phyloP scores from a whole-genome alignment of 306 rosid genomes.

The Arachis stenosperma region DNA sequence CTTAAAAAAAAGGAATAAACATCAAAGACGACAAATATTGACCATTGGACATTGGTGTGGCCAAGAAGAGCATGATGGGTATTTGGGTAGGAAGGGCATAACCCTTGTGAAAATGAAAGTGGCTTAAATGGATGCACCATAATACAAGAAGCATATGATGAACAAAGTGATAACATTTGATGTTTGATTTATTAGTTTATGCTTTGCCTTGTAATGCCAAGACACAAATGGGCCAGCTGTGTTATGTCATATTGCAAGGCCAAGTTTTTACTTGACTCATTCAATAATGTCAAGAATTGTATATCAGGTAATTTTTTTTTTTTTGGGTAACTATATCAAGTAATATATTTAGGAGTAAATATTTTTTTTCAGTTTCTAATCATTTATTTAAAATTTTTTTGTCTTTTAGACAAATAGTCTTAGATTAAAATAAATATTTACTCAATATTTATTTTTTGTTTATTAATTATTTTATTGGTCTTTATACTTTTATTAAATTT shows the following conservation, averaged over 20 bases:
- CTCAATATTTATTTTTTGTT: no score
- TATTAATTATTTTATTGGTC: no score
- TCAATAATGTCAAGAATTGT: slow-evolving; percentile 13
- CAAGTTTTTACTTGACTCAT: neutral
- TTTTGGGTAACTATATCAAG: no score
- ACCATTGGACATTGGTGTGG: neutral
- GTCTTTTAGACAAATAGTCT: no score
- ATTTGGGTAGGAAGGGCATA: neutral
- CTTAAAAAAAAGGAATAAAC: slow-evolving; percentile 18
- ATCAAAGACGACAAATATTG: slow-evolving; percentile 22
- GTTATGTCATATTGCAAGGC: slow-evolving; percentile 4
- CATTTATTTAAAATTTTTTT: no score
- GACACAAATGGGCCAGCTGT: slow-evolving; percentile 59
- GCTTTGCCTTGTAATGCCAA: slow-evolving; percentile 43
- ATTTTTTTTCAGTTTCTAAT: no score
- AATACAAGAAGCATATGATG: slow-evolving; percentile 2
- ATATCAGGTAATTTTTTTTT: no score
- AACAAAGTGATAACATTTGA: slow-evolving; percentile 1
- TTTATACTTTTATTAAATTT: no score
- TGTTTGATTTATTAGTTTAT: slow-evolving; percentile 33
- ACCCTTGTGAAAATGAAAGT: slow-evolving; percentile 10
- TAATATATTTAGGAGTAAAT: no score
- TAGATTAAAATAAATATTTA: no score
- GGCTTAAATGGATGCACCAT: slow-evolving; percentile 17
- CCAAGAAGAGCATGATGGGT: neutral